Evolutionary conservation across 2,329 filamentous ascomycete genomes (phyloP).

Genomic region (Neonectria neomacrospora): DNA sequence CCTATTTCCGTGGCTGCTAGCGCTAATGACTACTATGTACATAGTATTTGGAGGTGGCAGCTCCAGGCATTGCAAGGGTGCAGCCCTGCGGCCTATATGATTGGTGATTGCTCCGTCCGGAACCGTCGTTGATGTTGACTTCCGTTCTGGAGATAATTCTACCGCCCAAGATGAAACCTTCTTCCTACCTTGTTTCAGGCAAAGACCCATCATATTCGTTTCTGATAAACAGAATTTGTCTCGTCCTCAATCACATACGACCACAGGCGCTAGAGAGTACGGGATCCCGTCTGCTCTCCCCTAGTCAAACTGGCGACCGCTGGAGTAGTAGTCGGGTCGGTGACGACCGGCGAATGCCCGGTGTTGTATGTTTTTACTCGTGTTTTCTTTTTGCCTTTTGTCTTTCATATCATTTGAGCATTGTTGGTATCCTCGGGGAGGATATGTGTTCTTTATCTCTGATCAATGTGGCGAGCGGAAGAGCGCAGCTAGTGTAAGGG

Average conservation of each 20-base stretch:
- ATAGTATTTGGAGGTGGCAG: background rate
- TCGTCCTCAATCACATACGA: background rate
- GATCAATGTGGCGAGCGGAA: no score
- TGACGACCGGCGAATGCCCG: conserved; percentile 29
- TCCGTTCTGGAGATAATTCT: background rate
- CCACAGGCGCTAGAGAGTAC: conserved; percentile 1
- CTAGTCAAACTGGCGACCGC: conserved; percentile 24
- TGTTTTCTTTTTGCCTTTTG: background rate
- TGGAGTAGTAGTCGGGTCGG: conserved; percentile 27
- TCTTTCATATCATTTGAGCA: background rate
- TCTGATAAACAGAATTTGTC: background rate
- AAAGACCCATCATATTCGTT: background rate
- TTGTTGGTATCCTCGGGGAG: background rate
- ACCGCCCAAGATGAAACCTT: background rate
- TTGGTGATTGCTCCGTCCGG: background rate
- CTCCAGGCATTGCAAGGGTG: background rate
- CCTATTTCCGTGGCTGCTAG: background rate
- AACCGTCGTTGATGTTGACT: background rate
- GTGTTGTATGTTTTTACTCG: conserved; percentile 22
- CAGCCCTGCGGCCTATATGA: background rate
- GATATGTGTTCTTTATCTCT: no score
- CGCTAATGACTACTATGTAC: no score
- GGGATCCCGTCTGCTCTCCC: conserved; percentile 6
- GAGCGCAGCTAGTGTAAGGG: no score
- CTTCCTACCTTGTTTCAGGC: background rate